These are phyloP conservation scores for Botrytis cinerea DNA, from an alignment of 2,329 filamentous ascomycete genomes.

Conservation along the genomic window DNA sequence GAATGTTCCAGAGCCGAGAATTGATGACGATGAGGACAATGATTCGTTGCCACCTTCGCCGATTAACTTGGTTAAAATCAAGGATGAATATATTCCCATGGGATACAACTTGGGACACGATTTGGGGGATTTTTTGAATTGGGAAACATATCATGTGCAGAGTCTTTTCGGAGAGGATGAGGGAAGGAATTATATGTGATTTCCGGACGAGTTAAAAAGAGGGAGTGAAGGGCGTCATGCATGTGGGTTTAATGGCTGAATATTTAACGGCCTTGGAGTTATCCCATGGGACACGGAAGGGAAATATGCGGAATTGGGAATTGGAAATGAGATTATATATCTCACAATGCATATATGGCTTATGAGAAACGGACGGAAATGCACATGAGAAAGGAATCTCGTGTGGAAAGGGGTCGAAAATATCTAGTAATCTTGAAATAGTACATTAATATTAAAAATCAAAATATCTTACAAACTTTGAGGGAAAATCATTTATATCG, in stretches of 20 bases:
- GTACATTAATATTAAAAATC: neutral
- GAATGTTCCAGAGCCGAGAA: neutral
- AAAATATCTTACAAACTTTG: neutral
- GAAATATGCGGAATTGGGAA: neutral
- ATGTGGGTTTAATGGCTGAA: neutral
- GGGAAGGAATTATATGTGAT: constrained; percentile 13
- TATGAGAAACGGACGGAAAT: constrained; percentile 1
- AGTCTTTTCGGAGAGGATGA: constrained; percentile 23
- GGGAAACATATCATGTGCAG: constrained; percentile 47
- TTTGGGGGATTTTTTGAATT: constrained; percentile 58
- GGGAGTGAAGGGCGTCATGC: neutral
- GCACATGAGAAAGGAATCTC: neutral
- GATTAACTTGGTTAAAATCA: constrained; percentile 30
- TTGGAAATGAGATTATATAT: neutral
- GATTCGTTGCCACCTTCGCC: constrained; percentile 34
- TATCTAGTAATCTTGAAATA: neutral
- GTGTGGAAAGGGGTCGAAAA: neutral
- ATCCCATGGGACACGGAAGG: too few relatives aligned
- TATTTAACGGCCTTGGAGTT: neutral
- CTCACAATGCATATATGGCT: neutral
- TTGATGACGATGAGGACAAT: constrained; percentile 13
- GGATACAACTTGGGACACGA: constrained; percentile 62
- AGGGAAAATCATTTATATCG: neutral
- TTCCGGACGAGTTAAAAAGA: too few relatives aligned
- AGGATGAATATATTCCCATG: constrained; percentile 53